Evolutionary conservation across 2,329 filamentous ascomycete species (phyloP).

Genomic region (Aaosphaeria arxii): DNA sequence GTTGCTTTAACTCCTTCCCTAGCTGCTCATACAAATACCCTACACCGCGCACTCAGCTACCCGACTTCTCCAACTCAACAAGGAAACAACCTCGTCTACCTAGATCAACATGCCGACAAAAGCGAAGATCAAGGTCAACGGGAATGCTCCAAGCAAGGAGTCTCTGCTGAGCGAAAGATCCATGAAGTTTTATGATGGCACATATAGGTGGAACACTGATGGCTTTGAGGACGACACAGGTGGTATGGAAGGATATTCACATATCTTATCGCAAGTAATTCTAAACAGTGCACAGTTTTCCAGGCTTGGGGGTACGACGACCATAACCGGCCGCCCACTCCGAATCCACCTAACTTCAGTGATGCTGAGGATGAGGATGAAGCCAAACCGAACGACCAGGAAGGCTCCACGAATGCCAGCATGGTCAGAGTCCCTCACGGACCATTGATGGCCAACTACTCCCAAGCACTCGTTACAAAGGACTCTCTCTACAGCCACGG

Average conservation of each 20-base stretch:
- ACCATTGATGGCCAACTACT: not conserved
- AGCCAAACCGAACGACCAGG: not conserved
- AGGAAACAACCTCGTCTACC: too few relatives aligned
- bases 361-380: not conserved
- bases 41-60: too few relatives aligned
- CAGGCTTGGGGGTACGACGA: not conserved
- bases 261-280: not conserved
- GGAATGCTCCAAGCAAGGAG: not conserved
- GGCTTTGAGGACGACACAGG: conserved; percentile 26
- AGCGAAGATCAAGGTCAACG: too few relatives aligned
- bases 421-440: not conserved
- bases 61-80: too few relatives aligned
- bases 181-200: conserved; percentile 28
- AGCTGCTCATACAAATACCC: too few relatives aligned
- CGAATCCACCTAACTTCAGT: not conserved
- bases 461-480: not conserved
- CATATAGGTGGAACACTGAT: conserved; percentile 17
- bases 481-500: too few relatives aligned
- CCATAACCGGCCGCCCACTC: conserved; percentile 1
- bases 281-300: not conserved
- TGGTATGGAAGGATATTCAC: conserved; percentile 7
- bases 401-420: not conserved
- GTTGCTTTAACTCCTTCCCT: too few relatives aligned
- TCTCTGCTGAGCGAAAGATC: conserved; percentile 17
- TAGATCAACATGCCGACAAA: too few relatives aligned